phyloP scores from a whole-genome alignment of 106 monocot species.

The Phalaenopsis aphrodite region DNA sequence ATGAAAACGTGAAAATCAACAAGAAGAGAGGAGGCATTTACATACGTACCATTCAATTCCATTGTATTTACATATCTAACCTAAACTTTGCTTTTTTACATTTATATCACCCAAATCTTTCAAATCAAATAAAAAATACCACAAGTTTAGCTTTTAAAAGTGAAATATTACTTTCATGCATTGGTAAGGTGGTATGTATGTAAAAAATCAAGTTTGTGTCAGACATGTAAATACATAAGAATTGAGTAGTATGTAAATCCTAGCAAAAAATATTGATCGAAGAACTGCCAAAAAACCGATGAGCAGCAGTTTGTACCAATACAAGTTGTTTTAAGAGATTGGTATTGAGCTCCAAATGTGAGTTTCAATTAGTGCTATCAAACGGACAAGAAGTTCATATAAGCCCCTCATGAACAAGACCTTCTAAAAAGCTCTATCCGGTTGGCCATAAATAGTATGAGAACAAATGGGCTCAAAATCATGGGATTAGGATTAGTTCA shows the following conservation, averaged over 20 bases:
- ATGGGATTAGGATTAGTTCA: not conserved
- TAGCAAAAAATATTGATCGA: too few relatives aligned
- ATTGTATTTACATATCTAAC: too few relatives aligned
- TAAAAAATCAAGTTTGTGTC: too few relatives aligned
- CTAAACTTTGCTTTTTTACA: too few relatives aligned
- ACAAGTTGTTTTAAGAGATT: not conserved
- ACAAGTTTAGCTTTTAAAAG: too few relatives aligned
- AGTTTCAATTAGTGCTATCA: not conserved
- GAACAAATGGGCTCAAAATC: not conserved
- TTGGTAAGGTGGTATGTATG: too few relatives aligned
- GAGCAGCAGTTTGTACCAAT: not conserved
- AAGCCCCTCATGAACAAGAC: not conserved
- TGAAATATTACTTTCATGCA: too few relatives aligned
- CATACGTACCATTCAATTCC: too few relatives aligned
- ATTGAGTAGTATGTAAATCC: not conserved
- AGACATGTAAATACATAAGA: not conserved
- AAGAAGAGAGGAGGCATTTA: not conserved
- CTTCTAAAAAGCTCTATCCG: not conserved
- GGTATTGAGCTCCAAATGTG: not conserved
- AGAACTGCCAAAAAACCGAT: not conserved
- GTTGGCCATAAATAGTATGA: not conserved
- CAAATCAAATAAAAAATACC: too few relatives aligned
- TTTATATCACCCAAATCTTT: too few relatives aligned
- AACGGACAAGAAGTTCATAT: not conserved
- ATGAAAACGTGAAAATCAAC: not conserved